Conservation (phyloP, 805 yeast genomes). For the Starmerella bombicola region DNA sequence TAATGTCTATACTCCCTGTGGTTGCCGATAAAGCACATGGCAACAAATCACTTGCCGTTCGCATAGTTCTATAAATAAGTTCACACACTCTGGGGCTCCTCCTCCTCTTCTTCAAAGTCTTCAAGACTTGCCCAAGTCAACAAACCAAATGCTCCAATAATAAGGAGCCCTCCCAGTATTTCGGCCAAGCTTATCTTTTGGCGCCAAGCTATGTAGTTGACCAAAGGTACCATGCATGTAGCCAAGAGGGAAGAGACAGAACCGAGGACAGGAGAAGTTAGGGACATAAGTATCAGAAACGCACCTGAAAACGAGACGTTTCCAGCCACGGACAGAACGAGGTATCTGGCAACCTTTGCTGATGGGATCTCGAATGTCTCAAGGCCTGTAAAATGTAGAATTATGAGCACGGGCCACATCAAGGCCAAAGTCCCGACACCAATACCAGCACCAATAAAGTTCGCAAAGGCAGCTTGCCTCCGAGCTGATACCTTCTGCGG, state of each 20-base stretch:
- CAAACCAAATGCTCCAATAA: conserved; percentile 54
- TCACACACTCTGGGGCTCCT: conserved; percentile 2
- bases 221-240: conserved; percentile 64
- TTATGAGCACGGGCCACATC: conserved; percentile 38
- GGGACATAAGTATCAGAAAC: conserved; percentile 64
- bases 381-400: conserved; percentile 42
- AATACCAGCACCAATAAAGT: conserved; percentile 54
- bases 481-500: conserved; percentile 52
- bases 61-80: conserved; percentile 7
- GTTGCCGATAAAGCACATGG: too few relatives aligned
- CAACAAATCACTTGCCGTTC: too few relatives aligned
- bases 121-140: conserved; percentile 29
- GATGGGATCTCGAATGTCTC: conserved; percentile 47
- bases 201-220: conserved; percentile 59
- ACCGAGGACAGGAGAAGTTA: conserved; percentile 75
- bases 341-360: conserved; percentile 34
- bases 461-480: conserved; percentile 70
- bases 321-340: conserved; percentile 43
- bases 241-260: conserved; percentile 56
- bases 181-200: conserved; percentile 44
- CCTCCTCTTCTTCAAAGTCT: conserved; percentile 31
- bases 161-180: conserved; percentile 54
- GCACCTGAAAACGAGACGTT: conserved; percentile 60
- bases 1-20: too few relatives aligned
- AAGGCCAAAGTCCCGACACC: conserved; percentile 46